Evolutionary conservation across 257 asterid genomes (phyloP), one percentile per base, ranked within the genome.

Genomic region (Solanum paucissectum): DNA sequence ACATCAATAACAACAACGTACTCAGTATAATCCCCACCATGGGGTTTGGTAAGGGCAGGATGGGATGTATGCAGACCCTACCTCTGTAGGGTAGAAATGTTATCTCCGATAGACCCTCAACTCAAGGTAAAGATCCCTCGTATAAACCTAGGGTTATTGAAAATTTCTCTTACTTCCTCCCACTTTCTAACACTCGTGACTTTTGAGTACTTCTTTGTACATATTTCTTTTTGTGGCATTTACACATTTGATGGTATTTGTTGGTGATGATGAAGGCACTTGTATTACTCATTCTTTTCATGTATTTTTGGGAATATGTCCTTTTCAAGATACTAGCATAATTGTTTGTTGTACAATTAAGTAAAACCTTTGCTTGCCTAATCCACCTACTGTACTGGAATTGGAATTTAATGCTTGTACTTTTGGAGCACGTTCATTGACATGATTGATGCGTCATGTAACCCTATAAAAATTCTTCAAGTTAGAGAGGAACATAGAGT

Each of bases 41-140:
- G 66, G 66, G 66, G 5, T 55, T 0, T 49, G 21, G 21, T 49
- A 49, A 49, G 13, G 69, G 27, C 0, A 60, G 69, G 69, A 23
- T 62, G 14, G 3, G 32, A 60, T 23, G 32, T 66, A 25, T 0
- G 5, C 0, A 66, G 34, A 66, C 74, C 36, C 2, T 25, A 27
- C 74, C 6, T 27, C 25, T 66, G 5, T 12, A 66, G 74, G 74
- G 2, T 27, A 27, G 9, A 66, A 23, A 66, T 0, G 10, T 66
- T 6, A 3, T 66, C 0, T 66, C 0, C 0, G 0, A 66, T 66
- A 66, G 36, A 66, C 14, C 21, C 74, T 66, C 2, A 0, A 0
- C 21, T 0, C 36, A 29, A 69, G 76, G 1, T 69, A 69, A 69
- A 32, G 12, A 29, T 68, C 73, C 73, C 0, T 12, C 0, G 36